Evolutionary conservation across 345 rosid species (phyloP).

Genomic region (Laguncularia racemosa): DNA sequence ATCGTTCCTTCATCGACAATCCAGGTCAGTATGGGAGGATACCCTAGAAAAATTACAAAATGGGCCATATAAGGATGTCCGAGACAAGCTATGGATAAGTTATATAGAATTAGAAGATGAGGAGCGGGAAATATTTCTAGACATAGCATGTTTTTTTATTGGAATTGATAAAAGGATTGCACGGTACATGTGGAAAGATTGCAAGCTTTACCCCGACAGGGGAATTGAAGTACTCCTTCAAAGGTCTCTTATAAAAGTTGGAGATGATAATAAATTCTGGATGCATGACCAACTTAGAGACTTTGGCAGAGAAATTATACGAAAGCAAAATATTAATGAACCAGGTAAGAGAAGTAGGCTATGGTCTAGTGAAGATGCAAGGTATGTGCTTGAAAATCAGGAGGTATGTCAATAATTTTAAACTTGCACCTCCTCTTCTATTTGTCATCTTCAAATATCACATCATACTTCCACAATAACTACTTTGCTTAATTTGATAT

Average conservation of each 20-base stretch:
- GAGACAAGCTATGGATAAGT: not conserved
- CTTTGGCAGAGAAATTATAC: not conserved
- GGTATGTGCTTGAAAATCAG: not conserved
- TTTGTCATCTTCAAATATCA: too few relatives aligned
- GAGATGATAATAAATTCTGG: too few relatives aligned
- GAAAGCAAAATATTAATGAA: not conserved
- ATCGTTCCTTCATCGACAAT: too few relatives aligned
- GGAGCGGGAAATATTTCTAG: not conserved
- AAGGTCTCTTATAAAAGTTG: too few relatives aligned
- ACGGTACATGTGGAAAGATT: too few relatives aligned
- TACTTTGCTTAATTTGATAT: too few relatives aligned
- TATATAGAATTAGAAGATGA: not conserved
- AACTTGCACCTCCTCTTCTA: too few relatives aligned
- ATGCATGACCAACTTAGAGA: too few relatives aligned
- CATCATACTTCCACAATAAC: too few relatives aligned
- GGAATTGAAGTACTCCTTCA: too few relatives aligned
- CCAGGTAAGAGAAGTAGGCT: not conserved
- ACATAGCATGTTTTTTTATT: constrained; percentile 4
- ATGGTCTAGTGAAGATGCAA: not conserved
- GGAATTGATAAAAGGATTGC: too few relatives aligned
- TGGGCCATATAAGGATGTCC: not conserved
- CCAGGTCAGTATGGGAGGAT: not conserved
- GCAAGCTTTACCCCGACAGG: too few relatives aligned
- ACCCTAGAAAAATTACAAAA: not conserved
- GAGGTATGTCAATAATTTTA: not conserved